Evolutionary conservation across 2,329 filamentous ascomycete species (phyloP).

Genomic region (Fusarium sp.): DNA sequence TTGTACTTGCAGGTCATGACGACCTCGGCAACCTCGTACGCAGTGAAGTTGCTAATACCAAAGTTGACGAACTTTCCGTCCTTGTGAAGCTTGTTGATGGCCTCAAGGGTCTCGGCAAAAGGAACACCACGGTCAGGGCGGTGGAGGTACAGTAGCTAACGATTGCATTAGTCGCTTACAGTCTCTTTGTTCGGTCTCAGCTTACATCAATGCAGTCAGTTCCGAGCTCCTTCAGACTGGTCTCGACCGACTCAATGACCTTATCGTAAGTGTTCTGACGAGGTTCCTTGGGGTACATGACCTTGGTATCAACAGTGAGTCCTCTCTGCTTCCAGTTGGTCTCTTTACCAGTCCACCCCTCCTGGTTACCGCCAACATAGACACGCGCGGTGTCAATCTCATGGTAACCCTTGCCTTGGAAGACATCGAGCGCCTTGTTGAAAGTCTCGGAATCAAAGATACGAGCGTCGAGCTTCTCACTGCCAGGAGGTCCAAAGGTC

Average conservation of each 20-base stretch:
- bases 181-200: background rate
- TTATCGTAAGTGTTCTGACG: constrained; percentile 73
- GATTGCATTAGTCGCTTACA: constrained; percentile 10
- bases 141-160: constrained; percentile 55
- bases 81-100: constrained; percentile 84
- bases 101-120: constrained; percentile 83
- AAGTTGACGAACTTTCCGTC: constrained; percentile 85
- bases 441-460: constrained; percentile 76
- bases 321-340: constrained; percentile 82
- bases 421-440: constrained; percentile 77
- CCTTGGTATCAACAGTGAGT: constrained; percentile 82
- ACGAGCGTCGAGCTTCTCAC: constrained; percentile 71
- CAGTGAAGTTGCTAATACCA: constrained; percentile 85
- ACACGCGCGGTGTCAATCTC: constrained; percentile 86
- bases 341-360: constrained; percentile 78
- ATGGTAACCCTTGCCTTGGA: constrained; percentile 83
- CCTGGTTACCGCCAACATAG: constrained; percentile 79
- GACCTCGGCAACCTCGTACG: constrained; percentile 89
- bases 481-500: constrained; percentile 78
- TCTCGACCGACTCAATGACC: constrained; percentile 73
- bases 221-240: constrained; percentile 76
- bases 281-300: constrained; percentile 69
- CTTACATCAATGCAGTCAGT: constrained; percentile 77
- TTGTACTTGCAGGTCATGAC: constrained; percentile 82
- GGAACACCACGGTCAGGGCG: constrained; percentile 70